Evolutionary conservation across 441 rosid species (phyloP), one percentile per base, ranked within the genome.

Genomic region (Syzygium syzygioides): DNA sequence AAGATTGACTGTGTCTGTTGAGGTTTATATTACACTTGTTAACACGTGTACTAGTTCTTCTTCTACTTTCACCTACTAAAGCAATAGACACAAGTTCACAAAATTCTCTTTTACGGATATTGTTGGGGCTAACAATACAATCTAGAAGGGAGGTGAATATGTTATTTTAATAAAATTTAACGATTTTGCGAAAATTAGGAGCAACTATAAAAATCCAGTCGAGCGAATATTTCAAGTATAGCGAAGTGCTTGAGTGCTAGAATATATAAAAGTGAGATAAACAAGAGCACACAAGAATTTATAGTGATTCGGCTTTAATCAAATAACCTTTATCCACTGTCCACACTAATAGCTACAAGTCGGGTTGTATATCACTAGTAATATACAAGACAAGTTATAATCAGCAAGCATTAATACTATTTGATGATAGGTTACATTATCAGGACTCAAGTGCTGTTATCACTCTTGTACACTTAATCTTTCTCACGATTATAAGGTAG

Each of bases 281-380:
- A 4, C n/a, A 25, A 23, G n/a, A 11, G 62, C 62, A 57, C n/a
- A 25, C n/a, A 25, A 23, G n/a, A 57, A 57, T 57, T 57, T 57
- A 57, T 57, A 57, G n/a, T 25, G 62, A 12, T 57, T 57, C 26
- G 62, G 25, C n/a, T 41, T 57, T 57, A 25, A 25, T 57, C n/a
- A 57, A 0, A 28, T 23, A 11, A 23, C 14, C n/a, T 57, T 23
- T 10, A 28, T 57, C n/a, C 62, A 57, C 26, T 57, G n/a, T 57
- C n/a, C 26, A 57, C 14, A 25, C 0, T 25, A 0, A 57, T 28
- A 57, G 0, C 62, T 11, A 57, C 28, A 57, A 57, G n/a, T 57
- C 14, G 7, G 7, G 3, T 25, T 57, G 25, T 23, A 57, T 25
- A 23, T 28, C 14, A 57, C 62, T 57, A 25, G 7, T 57, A 57